Percentiles rank a stretch among this genome's conserved stretches.
These are phyloP conservation scores for Leccinum angustisporum DNA, from an alignment of 1,284 basidiomycete species.

Conservation along the genomic window DNA sequence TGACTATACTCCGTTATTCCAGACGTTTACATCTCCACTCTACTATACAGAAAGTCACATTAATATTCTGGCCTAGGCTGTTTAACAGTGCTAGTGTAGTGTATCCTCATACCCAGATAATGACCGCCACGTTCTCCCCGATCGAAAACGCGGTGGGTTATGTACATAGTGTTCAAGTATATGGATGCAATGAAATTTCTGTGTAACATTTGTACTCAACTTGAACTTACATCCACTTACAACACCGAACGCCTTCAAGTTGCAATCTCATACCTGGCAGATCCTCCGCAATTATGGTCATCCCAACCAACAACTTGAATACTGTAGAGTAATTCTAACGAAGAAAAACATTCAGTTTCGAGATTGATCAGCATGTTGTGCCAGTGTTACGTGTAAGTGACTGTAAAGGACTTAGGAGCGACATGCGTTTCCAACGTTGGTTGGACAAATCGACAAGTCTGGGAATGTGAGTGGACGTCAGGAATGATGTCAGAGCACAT, in stretches of 20 bases:
- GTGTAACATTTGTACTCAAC: neutral
- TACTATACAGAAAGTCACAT: neutral
- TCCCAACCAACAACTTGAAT: constrained; percentile 29
- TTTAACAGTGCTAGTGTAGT: neutral
- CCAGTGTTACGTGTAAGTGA: too few species aligned
- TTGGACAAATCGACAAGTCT: constrained; percentile 35
- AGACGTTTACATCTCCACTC: neutral
- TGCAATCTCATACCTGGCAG: constrained; percentile 13
- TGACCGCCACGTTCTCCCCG: constrained; percentile 31
- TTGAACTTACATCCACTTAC: neutral
- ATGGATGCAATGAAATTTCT: too few species aligned
- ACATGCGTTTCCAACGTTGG: constrained; percentile 33
- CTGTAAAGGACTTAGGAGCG: too few species aligned
- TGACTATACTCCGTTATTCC: too few species aligned
- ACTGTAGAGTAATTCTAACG: constrained; percentile 33
- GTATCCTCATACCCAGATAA: constrained; percentile 17
- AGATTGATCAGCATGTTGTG: neutral
- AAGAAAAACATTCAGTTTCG: neutral
- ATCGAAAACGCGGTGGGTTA: constrained; percentile 29
- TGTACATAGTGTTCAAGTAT: constrained; percentile 21
- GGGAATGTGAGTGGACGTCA: too few species aligned
- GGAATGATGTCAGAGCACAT: neutral
- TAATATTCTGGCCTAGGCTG: neutral
- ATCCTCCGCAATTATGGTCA: constrained; percentile 30
- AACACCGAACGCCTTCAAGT: neutral